Evolutionary conservation across 805 yeast species (phyloP), one percentile per base, ranked within the genome.

Genomic region (Monosporozyma yasuniensis): DNA sequence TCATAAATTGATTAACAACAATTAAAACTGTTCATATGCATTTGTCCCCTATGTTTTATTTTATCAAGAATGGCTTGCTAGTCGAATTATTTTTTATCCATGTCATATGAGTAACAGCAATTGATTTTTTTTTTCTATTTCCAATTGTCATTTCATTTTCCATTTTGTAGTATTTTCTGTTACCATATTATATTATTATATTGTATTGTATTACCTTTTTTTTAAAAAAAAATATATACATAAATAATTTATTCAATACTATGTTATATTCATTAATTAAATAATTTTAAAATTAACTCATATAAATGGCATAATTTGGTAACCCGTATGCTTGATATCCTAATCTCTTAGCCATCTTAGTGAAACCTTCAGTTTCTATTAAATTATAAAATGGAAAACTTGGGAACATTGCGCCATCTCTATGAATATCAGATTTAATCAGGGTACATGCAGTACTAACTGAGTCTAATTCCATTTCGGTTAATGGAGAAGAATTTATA

Each of bases 331-430:
- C 87, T 58, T 83, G 84, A 67, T 90, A 88, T 16, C 95, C 95
- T 52, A 90, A 74, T 56, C 96, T 74, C 68, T 87, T 85, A 44
- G 95, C 96, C 96, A 90, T 90, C 66, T 82, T 83, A 12, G 88
- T 95, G 68, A 90, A 90, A 4, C 96, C 97, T 68, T 90, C 98
- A 11, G 96, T 87, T 71, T 90, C 98, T 53, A 90, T 87, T 66
- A 90, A 75, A 65, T 90, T 95, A 66, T 89, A 87, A 75, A 90
- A 90, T 50, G 97, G 90, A 78, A 91, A 90, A 39, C 93, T 84
- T 11, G 98, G 97, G 78, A 90, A 90, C 96, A 90, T 89, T 50
- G 96, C 96, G 37, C 97, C 97, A 66, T 91, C 97, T 66, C 97
- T 77, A 69, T 90, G 98, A 47, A 91, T 97, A 56, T 88, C 96